Evolutionary conservation across 2,329 filamentous ascomycete genomes (phyloP).

Genomic region (Botryotinia narcissicola): DNA sequence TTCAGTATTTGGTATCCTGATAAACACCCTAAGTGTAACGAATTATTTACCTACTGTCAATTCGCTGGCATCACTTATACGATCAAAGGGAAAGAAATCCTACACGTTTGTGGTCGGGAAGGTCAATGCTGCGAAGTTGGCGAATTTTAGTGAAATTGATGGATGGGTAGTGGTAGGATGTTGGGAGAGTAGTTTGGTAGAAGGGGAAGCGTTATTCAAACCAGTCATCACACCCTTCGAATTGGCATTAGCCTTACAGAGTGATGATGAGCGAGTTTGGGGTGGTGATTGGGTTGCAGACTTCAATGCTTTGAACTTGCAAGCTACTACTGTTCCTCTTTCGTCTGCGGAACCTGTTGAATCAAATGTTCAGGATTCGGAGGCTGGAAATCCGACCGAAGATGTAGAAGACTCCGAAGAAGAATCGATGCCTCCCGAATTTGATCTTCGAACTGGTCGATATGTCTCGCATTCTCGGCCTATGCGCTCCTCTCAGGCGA

Average conservation of each 20-base stretch:
- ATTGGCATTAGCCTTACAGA: constrained; percentile 71
- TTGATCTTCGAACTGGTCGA: constrained; percentile 83
- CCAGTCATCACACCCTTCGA: constrained; percentile 96
- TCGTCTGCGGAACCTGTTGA: constrained; percentile 38
- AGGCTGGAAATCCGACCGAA: constrained; percentile 18
- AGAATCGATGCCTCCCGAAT: constrained; percentile 81
- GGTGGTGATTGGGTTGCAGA: constrained; percentile 86
- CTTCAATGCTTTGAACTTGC: constrained; percentile 61
- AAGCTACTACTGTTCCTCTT: neutral
- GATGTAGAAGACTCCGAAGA: constrained; percentile 48
- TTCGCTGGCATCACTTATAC: constrained; percentile 69
- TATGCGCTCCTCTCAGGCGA: constrained; percentile 48
- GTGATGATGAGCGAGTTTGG: constrained; percentile 77
- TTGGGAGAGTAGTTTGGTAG: constrained; percentile 93
- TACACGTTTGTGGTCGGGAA: constrained; percentile 98
- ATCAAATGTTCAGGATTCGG: constrained; percentile 31
- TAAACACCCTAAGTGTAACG: constrained; percentile 90
- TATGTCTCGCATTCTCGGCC: constrained; percentile 78
- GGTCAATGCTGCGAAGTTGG: constrained; percentile 90
- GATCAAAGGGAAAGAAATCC: constrained; percentile 82
- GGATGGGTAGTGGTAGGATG: constrained; percentile 98
- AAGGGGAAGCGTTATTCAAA: constrained; percentile 83
- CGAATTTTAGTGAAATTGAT: constrained; percentile 92
- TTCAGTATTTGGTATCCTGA: constrained; percentile 86
- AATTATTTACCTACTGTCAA: constrained; percentile 84